Base-by-base conservation (phyloP, 345 rosid genomes). In the Gossypium mustelinum region DNA sequence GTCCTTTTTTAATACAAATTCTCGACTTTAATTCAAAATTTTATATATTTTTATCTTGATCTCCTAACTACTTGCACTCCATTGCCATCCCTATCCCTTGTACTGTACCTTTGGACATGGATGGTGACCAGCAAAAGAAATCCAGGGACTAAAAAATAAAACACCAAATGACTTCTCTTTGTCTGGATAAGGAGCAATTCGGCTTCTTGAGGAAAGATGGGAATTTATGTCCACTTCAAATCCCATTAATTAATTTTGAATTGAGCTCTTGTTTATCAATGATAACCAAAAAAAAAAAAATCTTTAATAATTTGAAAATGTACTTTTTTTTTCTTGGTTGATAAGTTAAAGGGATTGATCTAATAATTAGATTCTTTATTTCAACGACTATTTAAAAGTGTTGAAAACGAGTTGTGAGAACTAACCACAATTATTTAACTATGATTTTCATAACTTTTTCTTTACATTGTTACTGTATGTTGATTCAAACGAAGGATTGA, bases 161-260 rank as follows among this genome's bases (percentile, higher is more conserved):
- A 54, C 54, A 44, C 11, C 5, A 71, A 24, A 57, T 64, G 52
- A 64, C 22, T 50, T 41, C 71, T 66, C 67, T 51, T 34, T 69
- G 43, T 63, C 58, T 47, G 80, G 83, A 78, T 78, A 81, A 78
- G 80, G 12, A 48, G 14, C 52, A 48, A 48, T 48, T 48, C 52
- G 52, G 52, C 11, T 48, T 48, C 52, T 48, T 2, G 3, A 48
- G 13, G 13, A 11, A 48, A 34, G 41, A 48, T 48, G 12, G 3
- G 52, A 48, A 48, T 48, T 48, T 10, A 20, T 1, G 10, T n/a
- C 25, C 22, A 55, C 58, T 22, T 55, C 58, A 55, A 1, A 1
- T n/a, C 24, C 7, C 11, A 55, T 18, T 55, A 7, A 55, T n/a
- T 6, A 55, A 55, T 55, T 18, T 14, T 11, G 14, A 48, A 48